phyloP scores from a whole-genome alignment of 768 basidiomycete genomes.

The Tricholoma saponaceum region DNA sequence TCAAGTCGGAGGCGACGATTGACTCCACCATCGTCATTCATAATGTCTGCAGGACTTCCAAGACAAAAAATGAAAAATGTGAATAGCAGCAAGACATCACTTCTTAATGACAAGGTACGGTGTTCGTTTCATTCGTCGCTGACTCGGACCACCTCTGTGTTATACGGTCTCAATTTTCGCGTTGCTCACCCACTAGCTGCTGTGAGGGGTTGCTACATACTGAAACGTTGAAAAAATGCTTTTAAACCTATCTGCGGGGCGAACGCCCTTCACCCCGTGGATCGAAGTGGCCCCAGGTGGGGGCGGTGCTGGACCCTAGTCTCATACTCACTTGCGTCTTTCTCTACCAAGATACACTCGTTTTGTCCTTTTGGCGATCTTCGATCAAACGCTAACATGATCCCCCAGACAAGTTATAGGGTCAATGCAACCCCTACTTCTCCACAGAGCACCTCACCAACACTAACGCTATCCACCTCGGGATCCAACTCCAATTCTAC shows the following conservation, averaged over 20 bases:
- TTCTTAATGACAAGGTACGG: conserved; percentile 11
- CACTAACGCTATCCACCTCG: conserved; percentile 37
- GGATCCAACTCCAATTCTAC: conserved; percentile 30
- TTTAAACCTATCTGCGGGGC: background rate
- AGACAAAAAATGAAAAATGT: conserved; percentile 5
- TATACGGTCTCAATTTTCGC: background rate
- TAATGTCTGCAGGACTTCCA: conserved; percentile 10
- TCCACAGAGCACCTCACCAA: conserved; percentile 33
- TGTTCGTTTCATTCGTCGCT: background rate
- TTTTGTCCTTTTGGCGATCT: background rate
- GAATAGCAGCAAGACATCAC: conserved; percentile 3
- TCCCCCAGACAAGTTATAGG: conserved; percentile 20
- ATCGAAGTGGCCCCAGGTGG: background rate
- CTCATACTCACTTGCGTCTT: background rate
- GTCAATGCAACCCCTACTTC: conserved; percentile 28
- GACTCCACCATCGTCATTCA: background rate
- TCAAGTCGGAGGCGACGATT: background rate
- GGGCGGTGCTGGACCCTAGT: background rate
- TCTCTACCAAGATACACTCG: background rate
- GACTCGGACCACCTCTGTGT: background rate
- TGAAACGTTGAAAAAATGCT: background rate
- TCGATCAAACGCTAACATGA: background rate
- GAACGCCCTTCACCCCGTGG: background rate
- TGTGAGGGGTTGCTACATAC: background rate
- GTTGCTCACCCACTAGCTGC: too few relatives aligned